phyloP scores from a whole-genome alignment of 2,329 filamentous ascomycete genomes.

The Aspergillus versicolor region DNA sequence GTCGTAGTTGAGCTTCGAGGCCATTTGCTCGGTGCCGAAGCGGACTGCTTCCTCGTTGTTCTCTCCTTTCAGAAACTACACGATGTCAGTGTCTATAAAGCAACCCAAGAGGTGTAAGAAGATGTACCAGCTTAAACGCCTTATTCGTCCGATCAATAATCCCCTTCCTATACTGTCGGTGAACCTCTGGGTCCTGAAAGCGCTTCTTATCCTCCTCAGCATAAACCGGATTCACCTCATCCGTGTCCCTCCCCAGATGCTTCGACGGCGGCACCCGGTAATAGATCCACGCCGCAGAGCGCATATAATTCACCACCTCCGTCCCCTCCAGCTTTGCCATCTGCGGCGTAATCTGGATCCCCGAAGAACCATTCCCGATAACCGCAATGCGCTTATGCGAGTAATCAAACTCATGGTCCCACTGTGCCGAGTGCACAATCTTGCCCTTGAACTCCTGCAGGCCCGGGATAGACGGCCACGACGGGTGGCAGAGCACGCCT shows the following conservation, averaged over 20 bases:
- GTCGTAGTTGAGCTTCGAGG: conserved; percentile 20
- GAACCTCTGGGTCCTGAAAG: conserved; percentile 29
- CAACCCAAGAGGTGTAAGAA: not conserved
- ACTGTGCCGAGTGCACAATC: conserved; percentile 30
- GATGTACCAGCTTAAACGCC: conserved; percentile 17
- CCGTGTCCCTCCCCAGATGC: conserved; percentile 23
- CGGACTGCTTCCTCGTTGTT: conserved; percentile 15
- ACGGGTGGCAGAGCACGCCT: conserved; percentile 22
- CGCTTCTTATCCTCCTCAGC: conserved; percentile 23
- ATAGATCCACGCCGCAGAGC: conserved; percentile 31
- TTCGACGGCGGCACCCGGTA: conserved; percentile 19
- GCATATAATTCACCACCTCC: conserved; percentile 29
- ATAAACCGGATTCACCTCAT: conserved; percentile 29
- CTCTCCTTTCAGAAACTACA: conserved; percentile 19
- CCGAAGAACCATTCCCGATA: conserved; percentile 29
- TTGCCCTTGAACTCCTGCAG: conserved; percentile 30
- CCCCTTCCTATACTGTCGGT: conserved; percentile 36
- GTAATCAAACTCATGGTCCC: conserved; percentile 28
- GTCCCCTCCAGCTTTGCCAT: conserved; percentile 23
- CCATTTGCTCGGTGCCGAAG: conserved; percentile 18
- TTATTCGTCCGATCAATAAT: conserved; percentile 24
- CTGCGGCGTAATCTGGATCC: conserved; percentile 37
- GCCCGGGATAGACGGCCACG: conserved; percentile 30
- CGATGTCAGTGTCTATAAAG: not conserved
- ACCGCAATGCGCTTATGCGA: conserved; percentile 22